phyloP scores from a whole-genome alignment of 2,329 filamentous ascomycete genomes.

The Immersiporthe knoxdaviesiana region DNA sequence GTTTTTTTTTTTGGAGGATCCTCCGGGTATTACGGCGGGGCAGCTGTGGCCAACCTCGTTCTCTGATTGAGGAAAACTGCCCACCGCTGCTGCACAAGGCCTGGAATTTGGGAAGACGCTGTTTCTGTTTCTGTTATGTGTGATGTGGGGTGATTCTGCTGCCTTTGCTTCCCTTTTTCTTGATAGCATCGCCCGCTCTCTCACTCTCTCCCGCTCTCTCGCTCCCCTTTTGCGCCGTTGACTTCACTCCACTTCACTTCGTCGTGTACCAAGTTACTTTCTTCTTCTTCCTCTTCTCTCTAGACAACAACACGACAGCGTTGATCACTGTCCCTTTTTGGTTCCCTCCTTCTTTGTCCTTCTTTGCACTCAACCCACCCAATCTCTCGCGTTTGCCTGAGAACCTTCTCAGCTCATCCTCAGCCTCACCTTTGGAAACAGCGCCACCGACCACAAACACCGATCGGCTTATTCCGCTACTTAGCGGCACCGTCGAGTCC shows the following conservation, averaged over 20 bases:
- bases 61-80: conserved; percentile 5
- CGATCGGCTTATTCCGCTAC: not conserved
- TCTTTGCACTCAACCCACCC: not conserved
- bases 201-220: not conserved
- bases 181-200: not conserved
- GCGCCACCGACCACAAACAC: not conserved
- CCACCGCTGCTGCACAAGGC: not conserved
- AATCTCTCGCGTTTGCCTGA: not conserved
- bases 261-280: not conserved
- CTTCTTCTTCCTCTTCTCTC: not conserved
- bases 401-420: not conserved
- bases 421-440: not conserved
- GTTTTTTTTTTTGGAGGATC: not conserved
- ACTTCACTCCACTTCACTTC: not conserved
- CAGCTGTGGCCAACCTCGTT: not conserved
- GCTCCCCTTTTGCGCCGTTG: conserved; percentile 3
- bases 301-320: conserved; percentile 10
- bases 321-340: conserved; percentile 26
- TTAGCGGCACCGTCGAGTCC: not conserved
- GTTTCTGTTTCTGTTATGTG: not conserved
- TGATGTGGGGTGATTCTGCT: not conserved
- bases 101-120: not conserved
- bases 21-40: not conserved
- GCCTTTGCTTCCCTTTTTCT: not conserved
- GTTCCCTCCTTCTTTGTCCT: conserved; percentile 8